Evolutionary conservation across 2,329 filamentous ascomycete species (phyloP).

Genomic region (Penicillium oxalicum): DNA sequence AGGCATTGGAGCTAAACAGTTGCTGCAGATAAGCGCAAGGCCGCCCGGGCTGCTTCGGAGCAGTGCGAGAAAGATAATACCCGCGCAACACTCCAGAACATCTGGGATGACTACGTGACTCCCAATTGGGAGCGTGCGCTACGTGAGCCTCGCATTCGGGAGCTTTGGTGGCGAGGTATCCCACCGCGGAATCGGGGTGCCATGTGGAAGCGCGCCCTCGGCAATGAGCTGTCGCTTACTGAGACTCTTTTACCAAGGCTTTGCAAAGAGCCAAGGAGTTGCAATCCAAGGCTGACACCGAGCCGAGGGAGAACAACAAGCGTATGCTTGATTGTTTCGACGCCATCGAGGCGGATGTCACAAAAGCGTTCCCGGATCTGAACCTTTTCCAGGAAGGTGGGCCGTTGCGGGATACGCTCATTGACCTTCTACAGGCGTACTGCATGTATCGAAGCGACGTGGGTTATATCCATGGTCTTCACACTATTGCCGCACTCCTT

Average conservation of each 20-base stretch:
- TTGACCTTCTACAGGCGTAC: constrained; percentile 57
- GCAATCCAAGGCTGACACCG: constrained; percentile 38
- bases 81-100: constrained; percentile 50
- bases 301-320: constrained; percentile 39
- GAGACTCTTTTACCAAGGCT: constrained; percentile 53
- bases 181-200: constrained; percentile 50
- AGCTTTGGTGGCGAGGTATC: constrained; percentile 61
- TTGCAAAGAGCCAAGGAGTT: constrained; percentile 50
- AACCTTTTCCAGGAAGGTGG: constrained; percentile 52
- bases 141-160: constrained; percentile 49
- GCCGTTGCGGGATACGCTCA: constrained; percentile 50
- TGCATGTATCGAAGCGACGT: constrained; percentile 59
- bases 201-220: constrained; percentile 56
- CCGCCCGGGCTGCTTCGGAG: constrained; percentile 42
- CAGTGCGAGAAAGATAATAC: constrained; percentile 48
- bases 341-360: constrained; percentile 50
- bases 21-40: constrained; percentile 44
- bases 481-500: constrained; percentile 54
- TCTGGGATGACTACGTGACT: constrained; percentile 57
- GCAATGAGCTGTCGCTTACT: constrained; percentile 55
- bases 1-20: too few relatives aligned
- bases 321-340: constrained; percentile 48
- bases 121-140: constrained; percentile 55
- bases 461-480: constrained; percentile 55
- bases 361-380: constrained; percentile 52